Evolutionary conservation across 257 asterid genomes (phyloP).

Genomic region (Lithospermum erythrorhizon): DNA sequence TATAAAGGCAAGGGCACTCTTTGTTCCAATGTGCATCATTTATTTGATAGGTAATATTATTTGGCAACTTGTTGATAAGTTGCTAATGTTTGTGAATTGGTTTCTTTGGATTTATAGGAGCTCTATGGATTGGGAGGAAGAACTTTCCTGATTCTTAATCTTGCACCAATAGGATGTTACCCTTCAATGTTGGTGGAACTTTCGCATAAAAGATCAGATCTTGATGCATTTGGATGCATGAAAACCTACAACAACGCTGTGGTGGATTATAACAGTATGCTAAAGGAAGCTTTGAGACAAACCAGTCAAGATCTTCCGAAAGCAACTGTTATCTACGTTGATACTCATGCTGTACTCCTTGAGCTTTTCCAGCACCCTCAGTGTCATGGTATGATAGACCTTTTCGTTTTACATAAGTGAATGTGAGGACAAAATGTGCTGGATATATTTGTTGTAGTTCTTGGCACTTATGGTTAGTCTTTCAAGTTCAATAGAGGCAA

Average conservation of each 20-base stretch:
- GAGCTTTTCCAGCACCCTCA: conserved; percentile 62
- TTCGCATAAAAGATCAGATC: conserved; percentile 43
- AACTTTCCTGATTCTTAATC: conserved; percentile 45
- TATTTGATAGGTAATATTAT: too few species aligned
- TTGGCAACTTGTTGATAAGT: neutral
- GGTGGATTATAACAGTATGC: conserved; percentile 49
- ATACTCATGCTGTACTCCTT: conserved; percentile 47
- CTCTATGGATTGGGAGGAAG: conserved; percentile 46
- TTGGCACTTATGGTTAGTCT: too few species aligned
- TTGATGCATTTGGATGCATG: conserved; percentile 54
- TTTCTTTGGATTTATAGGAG: conserved; percentile 26
- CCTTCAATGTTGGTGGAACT: conserved; percentile 37
- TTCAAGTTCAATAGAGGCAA: too few species aligned
- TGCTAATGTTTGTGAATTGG: neutral
- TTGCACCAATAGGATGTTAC: conserved; percentile 63
- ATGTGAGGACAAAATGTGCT: neutral
- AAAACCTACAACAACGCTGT: conserved; percentile 52
- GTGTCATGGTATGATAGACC: conserved; percentile 38
- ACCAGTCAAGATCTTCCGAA: conserved; percentile 30
- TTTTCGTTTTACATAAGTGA: too few species aligned
- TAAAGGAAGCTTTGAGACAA: conserved; percentile 33
- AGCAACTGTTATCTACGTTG: conserved; percentile 53
- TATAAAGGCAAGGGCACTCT: conserved; percentile 29
- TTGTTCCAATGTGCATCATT: neutral
- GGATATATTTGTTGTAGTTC: neutral